These are phyloP conservation scores for Fusarium napiforme DNA, from an alignment of 2,329 filamentous ascomycete species.

Conservation along the genomic window DNA sequence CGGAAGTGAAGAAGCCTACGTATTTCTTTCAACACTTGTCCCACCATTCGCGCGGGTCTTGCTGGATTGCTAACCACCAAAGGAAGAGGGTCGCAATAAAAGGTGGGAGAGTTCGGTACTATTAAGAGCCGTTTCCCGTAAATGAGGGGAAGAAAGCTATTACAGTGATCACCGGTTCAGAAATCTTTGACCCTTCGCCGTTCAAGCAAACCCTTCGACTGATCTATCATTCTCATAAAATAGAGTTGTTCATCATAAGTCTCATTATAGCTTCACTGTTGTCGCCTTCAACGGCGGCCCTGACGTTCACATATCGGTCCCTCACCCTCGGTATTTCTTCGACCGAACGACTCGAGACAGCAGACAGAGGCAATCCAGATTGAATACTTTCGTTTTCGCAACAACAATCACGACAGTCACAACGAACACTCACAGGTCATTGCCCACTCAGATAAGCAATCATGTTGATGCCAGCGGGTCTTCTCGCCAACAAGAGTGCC, in stretches of 20 bases:
- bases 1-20: neutral
- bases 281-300: neutral
- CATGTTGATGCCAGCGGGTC: conserved; percentile 59
- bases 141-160: conserved; percentile 24
- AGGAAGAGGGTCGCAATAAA: conserved; percentile 13
- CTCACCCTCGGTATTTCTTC: neutral
- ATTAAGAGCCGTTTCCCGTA: conserved; percentile 34
- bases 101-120: conserved; percentile 27
- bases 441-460: neutral
- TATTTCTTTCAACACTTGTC: conserved; percentile 13
- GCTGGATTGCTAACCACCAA: conserved; percentile 29
- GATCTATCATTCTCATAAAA: neutral
- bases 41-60: conserved; percentile 34
- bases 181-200: neutral
- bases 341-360: neutral
- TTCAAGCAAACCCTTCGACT: neutral
- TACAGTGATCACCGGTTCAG: neutral
- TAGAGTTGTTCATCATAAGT: neutral
- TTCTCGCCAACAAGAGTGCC: conserved; percentile 80
- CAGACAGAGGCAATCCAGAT: neutral
- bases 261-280: neutral
- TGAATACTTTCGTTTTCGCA: neutral
- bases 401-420: neutral
- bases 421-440: neutral
- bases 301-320: neutral